phyloP scores from a whole-genome alignment of 2,329 filamentous ascomycete genomes.

The Hawksworthiomyces lignivorus region DNA sequence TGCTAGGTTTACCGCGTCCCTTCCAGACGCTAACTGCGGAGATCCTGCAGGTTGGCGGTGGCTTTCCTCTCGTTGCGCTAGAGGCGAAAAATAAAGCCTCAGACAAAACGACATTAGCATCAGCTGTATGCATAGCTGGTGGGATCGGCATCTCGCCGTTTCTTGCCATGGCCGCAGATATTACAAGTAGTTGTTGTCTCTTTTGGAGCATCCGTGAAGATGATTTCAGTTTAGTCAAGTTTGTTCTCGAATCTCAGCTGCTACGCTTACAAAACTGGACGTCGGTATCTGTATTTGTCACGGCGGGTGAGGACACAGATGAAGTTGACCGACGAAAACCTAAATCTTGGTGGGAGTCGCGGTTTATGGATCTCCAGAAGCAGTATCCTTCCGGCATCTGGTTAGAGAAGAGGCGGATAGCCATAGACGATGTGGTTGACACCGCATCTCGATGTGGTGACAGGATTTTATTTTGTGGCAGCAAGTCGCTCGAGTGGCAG shows the following conservation, averaged over 20 bases:
- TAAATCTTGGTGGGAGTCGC: constrained; percentile 9
- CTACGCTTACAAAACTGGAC: constrained; percentile 7
- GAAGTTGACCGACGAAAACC: constrained; percentile 9
- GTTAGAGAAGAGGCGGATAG: constrained; percentile 9
- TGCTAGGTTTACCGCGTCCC: constrained; percentile 16
- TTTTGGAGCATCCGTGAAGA: constrained; percentile 12
- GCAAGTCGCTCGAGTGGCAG: constrained; percentile 20
- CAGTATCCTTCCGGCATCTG: neutral
- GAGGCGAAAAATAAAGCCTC: too few species aligned
- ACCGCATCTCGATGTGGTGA: neutral
- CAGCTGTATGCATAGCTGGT: neutral
- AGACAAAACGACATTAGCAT: too few species aligned
- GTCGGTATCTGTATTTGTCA: constrained; percentile 12
- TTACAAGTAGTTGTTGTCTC: neutral
- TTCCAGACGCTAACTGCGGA: constrained; percentile 10
- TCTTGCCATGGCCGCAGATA: neutral
- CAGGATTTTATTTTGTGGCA: constrained; percentile 17
- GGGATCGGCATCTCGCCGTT: constrained; percentile 3
- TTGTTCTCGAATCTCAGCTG: constrained; percentile 9
- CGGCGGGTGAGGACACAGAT: constrained; percentile 12
- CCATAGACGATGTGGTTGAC: constrained; percentile 1
- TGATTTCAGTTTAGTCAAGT: constrained; percentile 14
- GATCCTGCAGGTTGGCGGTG: constrained; percentile 13
- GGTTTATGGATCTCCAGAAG: neutral
- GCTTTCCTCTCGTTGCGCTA: constrained; percentile 3